phyloP scores from a whole-genome alignment of 306 rosid genomes.

The Carpinus fangiana region DNA sequence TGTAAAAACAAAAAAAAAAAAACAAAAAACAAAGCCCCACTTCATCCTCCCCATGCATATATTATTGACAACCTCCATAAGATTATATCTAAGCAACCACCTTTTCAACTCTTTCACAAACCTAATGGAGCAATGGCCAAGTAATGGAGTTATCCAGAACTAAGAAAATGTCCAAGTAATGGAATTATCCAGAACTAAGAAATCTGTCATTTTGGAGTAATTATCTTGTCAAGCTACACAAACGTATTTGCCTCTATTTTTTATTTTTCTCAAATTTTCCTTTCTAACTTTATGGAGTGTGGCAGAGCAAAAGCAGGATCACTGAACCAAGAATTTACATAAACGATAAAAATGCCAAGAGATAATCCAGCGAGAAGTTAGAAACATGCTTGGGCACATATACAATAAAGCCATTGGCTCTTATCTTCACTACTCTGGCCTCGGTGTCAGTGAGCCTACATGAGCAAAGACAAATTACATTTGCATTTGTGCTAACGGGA shows the following conservation, averaged over 20 bases:
- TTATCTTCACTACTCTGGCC: conserved; percentile 91
- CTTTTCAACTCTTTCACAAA: conserved; percentile 2
- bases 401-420: conserved; percentile 92
- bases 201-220: background rate
- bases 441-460: conserved; percentile 88
- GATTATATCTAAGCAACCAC: background rate
- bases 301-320: background rate
- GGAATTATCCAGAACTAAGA: background rate
- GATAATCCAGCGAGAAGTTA: background rate
- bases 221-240: conserved; percentile 6
- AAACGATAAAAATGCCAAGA: background rate
- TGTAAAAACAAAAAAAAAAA: background rate
- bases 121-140: background rate
- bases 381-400: conserved; percentile 86
- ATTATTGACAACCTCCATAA: background rate
- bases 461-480: conserved; percentile 24
- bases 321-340: background rate
- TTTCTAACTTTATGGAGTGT: background rate
- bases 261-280: background rate
- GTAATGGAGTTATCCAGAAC: background rate
- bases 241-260: background rate
- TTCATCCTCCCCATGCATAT: background rate
- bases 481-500: conserved; percentile 21
- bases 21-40: background rate
- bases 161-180: no score